Evolutionary conservation across 225 moss, liverwort and hornwort genomes (phyloP), one percentile per base, ranked within the genome.

Genomic region (Polytrichum commune): DNA sequence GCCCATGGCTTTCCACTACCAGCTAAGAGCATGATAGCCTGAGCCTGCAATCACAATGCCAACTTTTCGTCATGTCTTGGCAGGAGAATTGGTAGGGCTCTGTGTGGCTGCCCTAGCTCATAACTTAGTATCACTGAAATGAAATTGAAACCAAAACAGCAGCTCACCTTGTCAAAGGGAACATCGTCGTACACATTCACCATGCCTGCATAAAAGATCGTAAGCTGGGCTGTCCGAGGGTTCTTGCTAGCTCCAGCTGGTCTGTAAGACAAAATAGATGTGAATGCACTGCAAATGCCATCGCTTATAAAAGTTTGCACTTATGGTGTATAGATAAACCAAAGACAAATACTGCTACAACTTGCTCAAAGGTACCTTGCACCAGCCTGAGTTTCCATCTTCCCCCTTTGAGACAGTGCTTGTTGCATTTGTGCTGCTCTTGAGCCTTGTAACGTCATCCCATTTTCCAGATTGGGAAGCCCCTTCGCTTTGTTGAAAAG

Each of bases 101-200:
- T 13, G 46, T 4, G 4, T 46, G 16, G 13, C 13, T 46, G 4
- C 46, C 46, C 16, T 46, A 4, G 16, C 46, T 46, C 46, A 16
- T 46, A 46, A 46, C 46, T 13, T 46, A 46, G 46, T 46, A 46
- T 46, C 58, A 22, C 7, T 22, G 1, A 58, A 33, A 65, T 29
- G 30, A 8, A 46, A 7, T 1, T 23, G 4, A 53, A 32, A 70
- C 25, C 8, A 32, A 29, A 56, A 25, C 54, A 30, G 25, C 38
- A 53, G 13, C 77, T 75, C 70, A 95, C 95, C 90, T 92, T 97
- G 29, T 97, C 96, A 64, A 73, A 83, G 7, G 96, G 92, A 64
- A 97, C 89, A n/a, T 92, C 88, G 53, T 97, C 90, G 53, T 93
- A 97, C 1, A 93, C 92, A 64, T 93, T 93, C 23, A 97, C 96